Percentiles rank a stretch among this genome's conserved stretches.
Conservation (phyloP, 768 basidiomycete genomes). For the Termitomyces sp. region DNA sequence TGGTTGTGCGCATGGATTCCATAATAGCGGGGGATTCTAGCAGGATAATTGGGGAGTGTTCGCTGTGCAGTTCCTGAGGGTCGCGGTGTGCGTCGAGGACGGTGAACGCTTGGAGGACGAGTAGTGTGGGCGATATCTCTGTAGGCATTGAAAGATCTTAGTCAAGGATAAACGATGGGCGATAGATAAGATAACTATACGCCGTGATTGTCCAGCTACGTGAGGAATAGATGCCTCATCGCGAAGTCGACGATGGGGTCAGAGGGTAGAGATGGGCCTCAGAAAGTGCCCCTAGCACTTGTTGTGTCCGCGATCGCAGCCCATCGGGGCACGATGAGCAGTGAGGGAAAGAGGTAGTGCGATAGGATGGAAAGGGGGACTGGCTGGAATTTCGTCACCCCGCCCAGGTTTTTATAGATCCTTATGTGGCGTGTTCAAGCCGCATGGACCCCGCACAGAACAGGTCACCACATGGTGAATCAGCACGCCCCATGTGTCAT, state of each 20-base stretch:
- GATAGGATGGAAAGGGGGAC: neutral
- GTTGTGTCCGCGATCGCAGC: neutral
- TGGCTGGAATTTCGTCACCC: neutral
- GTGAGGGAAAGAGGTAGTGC: neutral
- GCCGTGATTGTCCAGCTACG: too few relatives aligned
- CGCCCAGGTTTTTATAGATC: slow-evolving; percentile 2
- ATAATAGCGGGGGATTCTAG: neutral
- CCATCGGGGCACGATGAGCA: neutral
- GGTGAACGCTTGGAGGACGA: neutral
- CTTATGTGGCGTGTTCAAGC: slow-evolving; percentile 9
- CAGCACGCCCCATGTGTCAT: neutral
- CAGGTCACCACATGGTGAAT: neutral
- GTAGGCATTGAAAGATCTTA: neutral
- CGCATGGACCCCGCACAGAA: neutral
- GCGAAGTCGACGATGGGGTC: neutral
- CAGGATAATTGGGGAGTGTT: neutral
- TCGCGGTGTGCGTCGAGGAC: too few relatives aligned
- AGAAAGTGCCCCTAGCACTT: neutral
- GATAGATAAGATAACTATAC: neutral
- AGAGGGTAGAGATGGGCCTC: neutral
- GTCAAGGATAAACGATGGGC: neutral
- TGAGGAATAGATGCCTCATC: neutral
- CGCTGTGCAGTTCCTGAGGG: too few relatives aligned
- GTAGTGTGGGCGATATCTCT: neutral
- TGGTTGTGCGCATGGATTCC: slow-evolving; percentile 4